phyloP scores from a whole-genome alignment of 2,329 filamentous ascomycete genomes.

The Boeremia lycopersici region DNA sequence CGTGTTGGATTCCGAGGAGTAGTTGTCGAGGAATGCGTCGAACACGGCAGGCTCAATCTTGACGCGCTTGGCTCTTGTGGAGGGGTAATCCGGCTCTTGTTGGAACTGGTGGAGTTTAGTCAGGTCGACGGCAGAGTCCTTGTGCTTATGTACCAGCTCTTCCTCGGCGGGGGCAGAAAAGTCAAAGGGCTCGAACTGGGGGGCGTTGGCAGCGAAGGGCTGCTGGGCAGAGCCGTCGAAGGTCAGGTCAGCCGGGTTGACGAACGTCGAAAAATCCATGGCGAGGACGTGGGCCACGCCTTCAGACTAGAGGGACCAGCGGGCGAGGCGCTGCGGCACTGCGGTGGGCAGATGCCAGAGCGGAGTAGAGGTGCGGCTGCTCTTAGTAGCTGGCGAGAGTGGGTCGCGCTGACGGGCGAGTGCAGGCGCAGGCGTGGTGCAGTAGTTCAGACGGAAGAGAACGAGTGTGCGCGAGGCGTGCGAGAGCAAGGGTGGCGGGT shows the following conservation, averaged over 20 bases:
- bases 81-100: slow-evolving; percentile 12
- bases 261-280: slow-evolving; percentile 26
- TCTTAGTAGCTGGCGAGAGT: slow-evolving; percentile 4
- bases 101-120: slow-evolving; percentile 22
- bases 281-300: slow-evolving; percentile 10
- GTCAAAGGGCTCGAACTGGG: slow-evolving; percentile 25
- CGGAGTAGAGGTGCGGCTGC: not conserved
- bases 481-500: slow-evolving; percentile 1
- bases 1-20: slow-evolving; percentile 35
- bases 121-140: slow-evolving; percentile 35
- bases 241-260: slow-evolving; percentile 20
- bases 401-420: slow-evolving; percentile 8
- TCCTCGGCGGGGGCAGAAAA: slow-evolving; percentile 22
- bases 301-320: not conserved
- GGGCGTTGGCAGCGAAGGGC: slow-evolving; percentile 12
- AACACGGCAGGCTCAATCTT: slow-evolving; percentile 20
- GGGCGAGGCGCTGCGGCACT: not conserved
- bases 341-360: not conserved
- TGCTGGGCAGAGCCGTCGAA: slow-evolving; percentile 14
- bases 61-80: slow-evolving; percentile 21
- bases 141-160: slow-evolving; percentile 25
- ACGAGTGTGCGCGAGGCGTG: not conserved
- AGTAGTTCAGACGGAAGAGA: slow-evolving; percentile 12
- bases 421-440: slow-evolving; percentile 12
- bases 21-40: slow-evolving; percentile 26